Percentiles rank a stretch among this genome's conserved stretches.
phyloP scores from a whole-genome alignment of 108 stramenopile genomes.

The Pseudonitzschia multistriata region DNA sequence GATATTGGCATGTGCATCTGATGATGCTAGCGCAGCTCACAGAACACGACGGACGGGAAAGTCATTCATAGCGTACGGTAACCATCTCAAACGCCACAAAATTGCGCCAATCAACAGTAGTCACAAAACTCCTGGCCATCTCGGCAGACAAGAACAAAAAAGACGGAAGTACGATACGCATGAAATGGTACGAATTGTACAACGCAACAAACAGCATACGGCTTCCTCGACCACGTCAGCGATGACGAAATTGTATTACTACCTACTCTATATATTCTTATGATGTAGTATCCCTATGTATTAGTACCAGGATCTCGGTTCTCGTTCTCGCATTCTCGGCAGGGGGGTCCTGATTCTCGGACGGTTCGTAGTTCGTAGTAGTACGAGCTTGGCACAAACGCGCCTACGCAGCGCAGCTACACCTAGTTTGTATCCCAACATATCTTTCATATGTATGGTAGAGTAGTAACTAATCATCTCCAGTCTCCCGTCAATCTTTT shows the following conservation, averaged over 20 bases:
- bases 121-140: background rate
- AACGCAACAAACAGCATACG: background rate
- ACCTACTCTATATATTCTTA: background rate
- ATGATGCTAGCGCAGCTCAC: background rate
- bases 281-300: background rate
- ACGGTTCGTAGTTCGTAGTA: too few relatives aligned
- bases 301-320: too few relatives aligned
- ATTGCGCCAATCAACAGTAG: background rate
- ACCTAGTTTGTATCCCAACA: too few relatives aligned
- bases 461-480: too few relatives aligned
- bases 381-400: too few relatives aligned
- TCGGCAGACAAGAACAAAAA: too few relatives aligned
- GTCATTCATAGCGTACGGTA: too few relatives aligned
- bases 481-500: too few relatives aligned
- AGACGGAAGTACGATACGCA: background rate
- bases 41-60: background rate
- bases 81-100: background rate
- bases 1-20: too few relatives aligned
- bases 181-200: background rate
- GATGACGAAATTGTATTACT: background rate
- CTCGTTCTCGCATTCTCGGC: background rate
- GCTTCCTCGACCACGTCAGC: background rate
- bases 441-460: too few relatives aligned
- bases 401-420: too few relatives aligned
- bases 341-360: too few relatives aligned